A percentile compares a stretch with the other conserved stretches of the same genome.
Evolutionary conservation across 2,329 filamentous ascomycete species (phyloP).

Genomic region (Colletotrichum destructivum): DNA sequence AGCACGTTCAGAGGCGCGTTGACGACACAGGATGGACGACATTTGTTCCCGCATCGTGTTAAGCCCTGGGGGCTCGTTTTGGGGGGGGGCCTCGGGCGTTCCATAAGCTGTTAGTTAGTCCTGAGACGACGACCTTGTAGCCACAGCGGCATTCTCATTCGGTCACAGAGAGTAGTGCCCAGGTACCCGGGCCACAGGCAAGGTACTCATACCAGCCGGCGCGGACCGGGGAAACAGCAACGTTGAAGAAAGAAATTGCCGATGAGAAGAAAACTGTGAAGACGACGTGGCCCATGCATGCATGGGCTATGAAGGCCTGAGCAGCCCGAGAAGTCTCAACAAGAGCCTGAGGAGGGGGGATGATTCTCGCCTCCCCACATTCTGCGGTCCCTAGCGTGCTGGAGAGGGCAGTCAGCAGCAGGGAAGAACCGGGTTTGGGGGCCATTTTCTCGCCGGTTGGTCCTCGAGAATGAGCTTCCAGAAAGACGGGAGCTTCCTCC

Average conservation of each 20-base stretch:
- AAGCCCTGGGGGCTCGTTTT: not conserved
- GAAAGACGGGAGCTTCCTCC: slow-evolving; percentile 26
- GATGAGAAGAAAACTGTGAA: slow-evolving; percentile 6
- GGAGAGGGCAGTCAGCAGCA: slow-evolving; percentile 8
- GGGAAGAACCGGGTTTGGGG: slow-evolving; percentile 24
- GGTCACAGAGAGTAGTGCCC: not conserved
- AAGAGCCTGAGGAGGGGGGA: not conserved
- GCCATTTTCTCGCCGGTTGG: not conserved
- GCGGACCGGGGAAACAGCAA: not conserved
- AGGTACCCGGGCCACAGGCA: not conserved
- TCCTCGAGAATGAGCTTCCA: slow-evolving; percentile 19
- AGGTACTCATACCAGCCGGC: not conserved
- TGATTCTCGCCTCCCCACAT: slow-evolving; percentile 24
- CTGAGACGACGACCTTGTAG: not conserved
- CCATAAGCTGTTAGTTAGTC: not conserved
- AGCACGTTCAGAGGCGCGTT: not conserved
- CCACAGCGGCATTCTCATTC: not conserved
- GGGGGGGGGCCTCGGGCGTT: not conserved
- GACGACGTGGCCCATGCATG: slow-evolving; percentile 1
- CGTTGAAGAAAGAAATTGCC: not conserved
- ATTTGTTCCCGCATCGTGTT: not conserved
- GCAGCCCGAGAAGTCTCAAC: not conserved
- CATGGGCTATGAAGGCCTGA: slow-evolving; percentile 9
- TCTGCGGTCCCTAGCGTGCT: slow-evolving; percentile 24
- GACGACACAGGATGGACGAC: not conserved